phyloP scores from a whole-genome alignment of 768 basidiomycete species.

The Boletus tomentosulus region DNA sequence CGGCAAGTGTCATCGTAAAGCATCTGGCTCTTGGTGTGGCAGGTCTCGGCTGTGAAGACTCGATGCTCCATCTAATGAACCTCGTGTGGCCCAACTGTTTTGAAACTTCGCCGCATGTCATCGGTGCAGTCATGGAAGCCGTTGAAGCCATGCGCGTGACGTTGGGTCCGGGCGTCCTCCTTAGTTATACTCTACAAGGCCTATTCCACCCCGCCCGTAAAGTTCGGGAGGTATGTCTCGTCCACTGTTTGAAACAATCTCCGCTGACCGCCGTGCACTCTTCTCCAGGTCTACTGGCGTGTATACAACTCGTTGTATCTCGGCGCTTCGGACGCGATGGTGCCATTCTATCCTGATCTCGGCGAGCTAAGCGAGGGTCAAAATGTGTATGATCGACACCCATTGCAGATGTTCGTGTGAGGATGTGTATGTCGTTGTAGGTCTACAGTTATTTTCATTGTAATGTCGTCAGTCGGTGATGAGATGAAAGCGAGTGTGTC shows the following conservation, averaged over 20 bases:
- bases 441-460: neutral
- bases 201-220: constrained; percentile 96
- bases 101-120: constrained; percentile 97
- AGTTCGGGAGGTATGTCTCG: constrained; percentile 79
- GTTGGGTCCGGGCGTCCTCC: constrained; percentile 86
- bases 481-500: too few species aligned
- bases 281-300: constrained; percentile 75
- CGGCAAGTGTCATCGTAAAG: constrained; percentile 97
- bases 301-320: constrained; percentile 94
- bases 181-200: constrained; percentile 92
- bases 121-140: constrained; percentile 97
- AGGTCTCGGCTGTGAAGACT: constrained; percentile 96
- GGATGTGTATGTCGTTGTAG: constrained; percentile 1
- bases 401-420: constrained; percentile 80
- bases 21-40: constrained; percentile 96
- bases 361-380: constrained; percentile 88
- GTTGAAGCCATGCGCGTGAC: constrained; percentile 97
- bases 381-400: constrained; percentile 83
- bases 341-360: constrained; percentile 92
- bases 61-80: constrained; percentile 96
- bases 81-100: constrained; percentile 99
- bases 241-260: neutral
- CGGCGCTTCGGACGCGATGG: constrained; percentile 85
- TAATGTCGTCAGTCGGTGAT: neutral
- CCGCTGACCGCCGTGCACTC: constrained; percentile 1